Evolutionary conservation across 1,139 yeast genomes (phyloP), one percentile per base, ranked within the genome.

Genomic region (Geotrichum macrosporum): DNA sequence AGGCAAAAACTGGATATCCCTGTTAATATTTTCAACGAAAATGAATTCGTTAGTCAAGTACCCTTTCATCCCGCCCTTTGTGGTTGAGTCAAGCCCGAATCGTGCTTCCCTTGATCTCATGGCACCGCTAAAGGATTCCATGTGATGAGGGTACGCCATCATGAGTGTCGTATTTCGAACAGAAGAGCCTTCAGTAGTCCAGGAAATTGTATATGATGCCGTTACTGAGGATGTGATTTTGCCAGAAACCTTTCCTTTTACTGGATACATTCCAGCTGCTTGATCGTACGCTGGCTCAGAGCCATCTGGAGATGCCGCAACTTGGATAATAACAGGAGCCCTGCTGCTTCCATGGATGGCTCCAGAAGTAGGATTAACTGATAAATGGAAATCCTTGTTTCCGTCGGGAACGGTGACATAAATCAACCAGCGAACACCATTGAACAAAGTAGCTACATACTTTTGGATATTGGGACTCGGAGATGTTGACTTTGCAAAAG

Each of bases 141-240:
- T 70, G 52, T 82, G 94, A 63, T 85, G 94, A 21, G 92, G 88
- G 47, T 81, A 71, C 6, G 86, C 84, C 64, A 78, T 84, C 4
- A 83, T 64, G 43, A 82, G 66, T 8, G 83, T 72, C 5, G 64
- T 63, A 2, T 80, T 80, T 13, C 76, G 67, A 5, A 69, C 60
- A 9, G 85, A 78, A 2, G 62, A 50, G 44, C 92, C 92, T 35
- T 61, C 59, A 19, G 80, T 74, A 4, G 65, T 53, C 65, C 83
- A 84, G n/a, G 57, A 64, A 57, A 83, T 74, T 3, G 83, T 81
- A 40, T 65, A 39, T 74, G 62, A 16, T 6, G 51, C 48, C n/a
- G 41, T 41, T 22, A 33, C 60, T 41, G 60, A 59, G 16, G 65
- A 63, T 32, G 60, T 52, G 5, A 65, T 64, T 2, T 64, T 53